Conservation (phyloP, 1,284 basidiomycete genomes). For the Phellopilus nigrolimitatus region DNA sequence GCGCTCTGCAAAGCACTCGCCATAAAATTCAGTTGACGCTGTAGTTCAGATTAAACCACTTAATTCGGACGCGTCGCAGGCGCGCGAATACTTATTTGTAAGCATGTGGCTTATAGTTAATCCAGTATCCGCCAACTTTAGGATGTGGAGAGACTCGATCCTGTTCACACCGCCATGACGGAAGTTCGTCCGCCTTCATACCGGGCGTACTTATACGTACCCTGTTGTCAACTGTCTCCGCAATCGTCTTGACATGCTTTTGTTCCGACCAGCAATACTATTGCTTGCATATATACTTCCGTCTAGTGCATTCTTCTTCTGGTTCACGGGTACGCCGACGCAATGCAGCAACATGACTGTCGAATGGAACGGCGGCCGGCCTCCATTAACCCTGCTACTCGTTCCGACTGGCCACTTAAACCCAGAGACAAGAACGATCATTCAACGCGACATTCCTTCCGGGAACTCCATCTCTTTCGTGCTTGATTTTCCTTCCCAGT, state of each 20-base stretch:
- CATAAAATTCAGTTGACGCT: too few relatives aligned
- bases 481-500: slow-evolving; percentile 19
- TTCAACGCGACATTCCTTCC: slow-evolving; percentile 15
- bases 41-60: too few relatives aligned
- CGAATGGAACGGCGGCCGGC: slow-evolving; percentile 19
- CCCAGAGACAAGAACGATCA: slow-evolving; percentile 22
- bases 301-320: slow-evolving; percentile 14
- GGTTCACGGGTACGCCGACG: slow-evolving; percentile 14
- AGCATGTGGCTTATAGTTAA: too few relatives aligned
- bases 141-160: too few relatives aligned
- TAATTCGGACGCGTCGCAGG: too few relatives aligned
- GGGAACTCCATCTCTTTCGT: slow-evolving; percentile 17
- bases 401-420: slow-evolving; percentile 19
- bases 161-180: too few relatives aligned
- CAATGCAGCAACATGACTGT: slow-evolving; percentile 22
- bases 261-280: neutral
- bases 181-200: too few relatives aligned
- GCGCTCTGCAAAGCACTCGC: slow-evolving; percentile 45
- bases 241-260: neutral
- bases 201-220: too few relatives aligned
- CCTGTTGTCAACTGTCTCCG: too few relatives aligned
- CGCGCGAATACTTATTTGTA: too few relatives aligned
- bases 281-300: neutral
- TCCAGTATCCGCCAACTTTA: too few relatives aligned
- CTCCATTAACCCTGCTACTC: slow-evolving; percentile 20